Base-by-base conservation (phyloP, 2,329 filamentous ascomycete genomes). In the Colletotrichum lini region DNA sequence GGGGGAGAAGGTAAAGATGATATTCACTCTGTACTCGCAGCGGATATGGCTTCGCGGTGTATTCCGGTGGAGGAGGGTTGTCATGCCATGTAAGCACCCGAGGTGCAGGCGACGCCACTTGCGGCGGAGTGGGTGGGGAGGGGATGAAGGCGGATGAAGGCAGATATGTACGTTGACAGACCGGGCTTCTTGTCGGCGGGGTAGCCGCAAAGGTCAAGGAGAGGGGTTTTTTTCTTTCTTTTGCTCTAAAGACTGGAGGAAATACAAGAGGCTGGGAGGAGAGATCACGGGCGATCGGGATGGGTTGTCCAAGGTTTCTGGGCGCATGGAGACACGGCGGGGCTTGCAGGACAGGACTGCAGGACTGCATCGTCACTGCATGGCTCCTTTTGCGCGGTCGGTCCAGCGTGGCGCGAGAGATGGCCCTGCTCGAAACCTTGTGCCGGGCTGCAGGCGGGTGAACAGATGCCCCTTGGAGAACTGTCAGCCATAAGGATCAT, bases 31-130 rank as follows among this genome's bases (percentile, higher is more conserved):
- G 30, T 6, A 4, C 21, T 9, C 5, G 9, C 13, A 42, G n/a
- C 3, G 12, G 18, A 18, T 8, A 12, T 10, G 30, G 30, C 26
- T 47, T 47, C 21, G 30, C 57, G 5, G n/a, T 18, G 7, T 21
- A 21, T 21, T 49, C 50, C 16, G 8, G 13, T 8, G 50, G 12
- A 60, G 42, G 57, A 9, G 8, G 30, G 30, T 35, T 16, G 23
- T 45, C 42, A 38, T 35, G 42, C n/a, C 42, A 47, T 60, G 18
- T 47, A 60, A 23, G 57, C 57, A 47, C n/a, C 57, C 50, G 26
- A 47, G 57, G 42, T 47, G 57, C 57, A 47, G 26, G 58, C 40
- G 42, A 67, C 49, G 42, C 23, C 57, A 42, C 44, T 47, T 60
- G 26, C 57, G 57, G 42, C 21, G 42, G 26, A n/a, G 40, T n/a